Percentiles rank a stretch among this genome's conserved stretches.
phyloP scores from a whole-genome alignment of 768 basidiomycete genomes.

The Favolaschia claudopus region DNA sequence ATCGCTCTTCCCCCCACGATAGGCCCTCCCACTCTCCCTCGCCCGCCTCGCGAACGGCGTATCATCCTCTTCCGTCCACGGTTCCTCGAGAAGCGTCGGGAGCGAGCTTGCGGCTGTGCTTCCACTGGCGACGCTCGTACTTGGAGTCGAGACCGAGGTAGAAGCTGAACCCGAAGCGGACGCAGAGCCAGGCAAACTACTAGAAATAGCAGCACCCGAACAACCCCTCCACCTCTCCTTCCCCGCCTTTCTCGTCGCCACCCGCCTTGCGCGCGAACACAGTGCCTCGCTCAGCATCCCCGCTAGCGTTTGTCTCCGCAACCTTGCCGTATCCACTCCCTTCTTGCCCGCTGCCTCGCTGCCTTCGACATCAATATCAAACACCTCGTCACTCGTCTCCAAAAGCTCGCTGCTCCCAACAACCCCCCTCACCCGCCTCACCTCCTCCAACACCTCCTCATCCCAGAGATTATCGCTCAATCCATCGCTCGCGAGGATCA shows the following conservation, averaged over 20 bases:
- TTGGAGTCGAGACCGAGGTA: neutral
- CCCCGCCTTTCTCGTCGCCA: slow-evolving; percentile 58
- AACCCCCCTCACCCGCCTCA: slow-evolving; percentile 58
- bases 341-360: neutral
- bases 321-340: slow-evolving; percentile 10
- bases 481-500: slow-evolving; percentile 85
- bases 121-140: neutral
- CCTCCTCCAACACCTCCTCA: slow-evolving; percentile 86
- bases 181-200: neutral
- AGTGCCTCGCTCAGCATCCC: slow-evolving; percentile 81
- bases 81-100: neutral
- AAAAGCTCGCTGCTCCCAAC: neutral
- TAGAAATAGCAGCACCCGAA: neutral
- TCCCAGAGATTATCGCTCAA: slow-evolving; percentile 91
- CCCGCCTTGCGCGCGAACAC: slow-evolving; percentile 77
- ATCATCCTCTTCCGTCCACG: slow-evolving; percentile 47
- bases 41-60: slow-evolving; percentile 89
- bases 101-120: neutral
- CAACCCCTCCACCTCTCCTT: slow-evolving; percentile 31
- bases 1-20: slow-evolving; percentile 86
- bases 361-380: neutral
- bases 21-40: slow-evolving; percentile 72
- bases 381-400: neutral
- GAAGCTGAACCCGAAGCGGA: slow-evolving; percentile 12
- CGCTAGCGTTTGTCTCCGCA: slow-evolving; percentile 64